Percentiles rank a stretch among this genome's conserved stretches.
Conservation (phyloP, 768 basidiomycete genomes). For the Hysterangium stoloniferum region DNA sequence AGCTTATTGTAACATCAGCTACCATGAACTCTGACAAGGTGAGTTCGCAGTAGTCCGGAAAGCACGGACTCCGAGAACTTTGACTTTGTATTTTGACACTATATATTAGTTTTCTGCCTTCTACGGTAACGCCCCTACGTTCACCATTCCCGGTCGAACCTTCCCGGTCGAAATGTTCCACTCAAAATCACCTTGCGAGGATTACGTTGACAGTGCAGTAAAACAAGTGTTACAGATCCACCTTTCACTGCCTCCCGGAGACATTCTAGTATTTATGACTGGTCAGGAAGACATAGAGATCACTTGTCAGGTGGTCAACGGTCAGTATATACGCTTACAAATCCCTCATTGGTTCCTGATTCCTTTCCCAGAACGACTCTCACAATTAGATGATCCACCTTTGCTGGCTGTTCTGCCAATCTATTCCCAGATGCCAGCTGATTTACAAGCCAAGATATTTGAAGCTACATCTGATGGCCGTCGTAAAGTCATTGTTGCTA, state of each 20-base stretch:
- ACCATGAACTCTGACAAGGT: constrained; percentile 99
- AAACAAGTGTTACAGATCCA: constrained; percentile 98
- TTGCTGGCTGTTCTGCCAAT: constrained; percentile 91
- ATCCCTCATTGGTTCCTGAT: background rate
- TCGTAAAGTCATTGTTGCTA: constrained; percentile 95
- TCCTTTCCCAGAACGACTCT: constrained; percentile 65
- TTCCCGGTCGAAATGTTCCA: constrained; percentile 98
- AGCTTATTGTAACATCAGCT: constrained; percentile 95
- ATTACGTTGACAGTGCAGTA: constrained; percentile 96
- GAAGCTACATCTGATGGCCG: constrained; percentile 90
- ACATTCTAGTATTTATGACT: constrained; percentile 98
- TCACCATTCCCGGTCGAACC: constrained; percentile 90
- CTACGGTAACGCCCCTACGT: constrained; percentile 91
- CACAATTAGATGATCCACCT: constrained; percentile 85
- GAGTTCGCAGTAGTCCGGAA: background rate
- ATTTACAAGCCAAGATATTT: constrained; percentile 97
- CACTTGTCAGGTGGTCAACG: constrained; percentile 89
- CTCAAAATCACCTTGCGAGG: constrained; percentile 95
- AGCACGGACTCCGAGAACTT: constrained; percentile 6
- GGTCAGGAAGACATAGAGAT: constrained; percentile 99
- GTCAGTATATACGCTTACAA: constrained; percentile 34
- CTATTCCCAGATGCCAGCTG: constrained; percentile 99
- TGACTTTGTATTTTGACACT: background rate
- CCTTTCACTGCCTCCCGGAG: constrained; percentile 84
- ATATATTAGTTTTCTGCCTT: constrained; percentile 81